Percentiles rank a stretch among this genome's conserved stretches.
phyloP scores from a whole-genome alignment of 305 asterid genomes.

The Fraxinus nigra region DNA sequence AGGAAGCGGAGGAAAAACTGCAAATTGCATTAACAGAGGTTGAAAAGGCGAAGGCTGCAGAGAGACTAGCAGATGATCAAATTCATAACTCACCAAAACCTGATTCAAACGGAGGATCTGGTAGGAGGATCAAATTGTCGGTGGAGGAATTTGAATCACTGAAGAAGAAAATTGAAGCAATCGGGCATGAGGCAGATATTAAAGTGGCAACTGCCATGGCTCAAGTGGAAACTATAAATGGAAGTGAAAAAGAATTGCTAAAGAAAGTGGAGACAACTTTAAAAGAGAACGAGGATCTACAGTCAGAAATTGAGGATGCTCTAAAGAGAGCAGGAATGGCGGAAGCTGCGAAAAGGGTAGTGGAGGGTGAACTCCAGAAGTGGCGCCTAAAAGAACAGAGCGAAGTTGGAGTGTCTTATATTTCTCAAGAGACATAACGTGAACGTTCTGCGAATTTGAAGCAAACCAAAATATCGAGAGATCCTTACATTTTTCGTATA shows the following conservation, averaged over 20 bases:
- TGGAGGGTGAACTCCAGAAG: conserved; percentile 64
- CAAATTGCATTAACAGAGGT: conserved; percentile 41
- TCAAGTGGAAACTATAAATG: conserved; percentile 49
- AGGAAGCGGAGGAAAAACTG: conserved; percentile 57
- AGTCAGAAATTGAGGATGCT: conserved; percentile 58
- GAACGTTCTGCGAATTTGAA: not conserved
- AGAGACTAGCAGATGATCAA: conserved; percentile 53
- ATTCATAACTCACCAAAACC: conserved; percentile 41
- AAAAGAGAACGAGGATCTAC: conserved; percentile 46
- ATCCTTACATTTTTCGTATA: not conserved
- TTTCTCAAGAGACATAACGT: not conserved
- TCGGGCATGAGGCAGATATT: conserved; percentile 44
- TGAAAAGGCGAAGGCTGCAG: conserved; percentile 64
- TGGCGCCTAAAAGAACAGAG: conserved; percentile 46
- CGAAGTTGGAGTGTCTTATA: conserved; percentile 29
- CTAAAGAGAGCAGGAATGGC: conserved; percentile 67
- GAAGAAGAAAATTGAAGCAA: conserved; percentile 48
- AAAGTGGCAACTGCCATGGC: conserved; percentile 65
- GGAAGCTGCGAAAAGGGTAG: conserved; percentile 59
- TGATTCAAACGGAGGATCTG: conserved; percentile 22
- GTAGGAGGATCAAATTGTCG: conserved; percentile 53
- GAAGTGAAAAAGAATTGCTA: conserved; percentile 36
- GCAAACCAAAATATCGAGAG: not conserved
- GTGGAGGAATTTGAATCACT: conserved; percentile 50
- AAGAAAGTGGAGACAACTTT: conserved; percentile 44